Conservation (phyloP, 2,329 filamentous ascomycete genomes). For the Colletotrichum spaethianum region DNA sequence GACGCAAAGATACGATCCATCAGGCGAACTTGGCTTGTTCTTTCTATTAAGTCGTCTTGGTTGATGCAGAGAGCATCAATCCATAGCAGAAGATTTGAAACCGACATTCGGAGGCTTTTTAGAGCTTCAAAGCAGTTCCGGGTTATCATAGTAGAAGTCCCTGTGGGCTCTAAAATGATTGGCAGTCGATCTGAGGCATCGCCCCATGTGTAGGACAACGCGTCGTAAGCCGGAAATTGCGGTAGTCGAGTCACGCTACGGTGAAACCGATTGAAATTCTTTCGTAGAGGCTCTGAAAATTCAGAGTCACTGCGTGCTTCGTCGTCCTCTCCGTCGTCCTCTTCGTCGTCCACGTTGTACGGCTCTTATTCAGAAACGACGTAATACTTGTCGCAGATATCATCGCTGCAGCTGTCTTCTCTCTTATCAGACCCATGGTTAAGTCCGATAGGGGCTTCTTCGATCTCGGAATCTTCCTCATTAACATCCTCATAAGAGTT, state of each 20-base stretch:
- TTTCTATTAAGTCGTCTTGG: slow-evolving; percentile 34
- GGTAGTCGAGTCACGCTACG: not conserved
- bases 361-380: not conserved
- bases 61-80: slow-evolving; percentile 41
- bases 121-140: slow-evolving; percentile 39
- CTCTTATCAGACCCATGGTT: not conserved
- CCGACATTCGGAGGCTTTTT: slow-evolving; percentile 22
- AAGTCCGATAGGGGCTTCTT: too few species aligned
- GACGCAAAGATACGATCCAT: slow-evolving; percentile 5
- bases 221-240: slow-evolving; percentile 41
- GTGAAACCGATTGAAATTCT: not conserved
- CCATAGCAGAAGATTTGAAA: slow-evolving; percentile 10
- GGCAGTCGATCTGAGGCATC: slow-evolving; percentile 15
- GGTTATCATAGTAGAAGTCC: slow-evolving; percentile 16
- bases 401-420: not conserved
- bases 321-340: not conserved
- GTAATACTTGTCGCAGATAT: not conserved
- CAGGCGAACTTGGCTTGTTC: slow-evolving; percentile 30
- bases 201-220: slow-evolving; percentile 45
- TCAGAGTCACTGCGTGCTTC: not conserved
- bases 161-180: slow-evolving; percentile 35
- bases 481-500: not conserved
- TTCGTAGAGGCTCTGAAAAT: not conserved
- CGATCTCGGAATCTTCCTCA: not conserved
- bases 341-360: not conserved